Percentiles rank a stretch among this genome's conserved stretches.
phyloP scores from a whole-genome alignment of 2,329 filamentous ascomycete species.

The Pyrenophora teres region DNA sequence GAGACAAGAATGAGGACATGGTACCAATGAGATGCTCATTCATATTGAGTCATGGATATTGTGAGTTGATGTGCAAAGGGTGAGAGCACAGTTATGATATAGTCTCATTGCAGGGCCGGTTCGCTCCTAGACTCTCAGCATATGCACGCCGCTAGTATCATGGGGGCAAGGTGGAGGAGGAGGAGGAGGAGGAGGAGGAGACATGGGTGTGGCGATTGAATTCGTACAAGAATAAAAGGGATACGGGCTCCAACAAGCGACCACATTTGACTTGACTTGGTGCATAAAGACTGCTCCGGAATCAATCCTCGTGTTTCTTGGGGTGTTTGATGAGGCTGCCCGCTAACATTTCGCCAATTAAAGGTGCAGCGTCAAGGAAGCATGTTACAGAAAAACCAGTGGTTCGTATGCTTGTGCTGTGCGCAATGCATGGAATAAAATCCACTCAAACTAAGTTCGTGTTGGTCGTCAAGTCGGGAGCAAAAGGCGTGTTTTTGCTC shows the following conservation, averaged over 20 bases:
- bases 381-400: conserved; percentile 13
- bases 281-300: conserved; percentile 13
- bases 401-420: conserved; percentile 5
- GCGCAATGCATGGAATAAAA: not conserved
- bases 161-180: too few relatives aligned
- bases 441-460: not conserved
- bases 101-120: too few relatives aligned
- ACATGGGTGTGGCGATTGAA: too few relatives aligned
- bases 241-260: not conserved
- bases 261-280: not conserved
- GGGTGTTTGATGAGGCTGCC: conserved; percentile 9
- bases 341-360: conserved; percentile 7
- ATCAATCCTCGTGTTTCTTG: conserved; percentile 16
- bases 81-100: too few relatives aligned
- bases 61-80: too few relatives aligned
- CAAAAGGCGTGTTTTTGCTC: conserved; percentile 1
- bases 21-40: conserved; percentile 11
- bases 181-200: too few relatives aligned
- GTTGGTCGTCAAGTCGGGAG: too few relatives aligned
- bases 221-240: not conserved
- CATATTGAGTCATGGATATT: not conserved
- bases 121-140: too few relatives aligned
- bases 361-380: not conserved
- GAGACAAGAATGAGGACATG: not conserved
- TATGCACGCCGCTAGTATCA: too few relatives aligned